Evolutionary conservation across 176 grass and related monocot species (phyloP), one percentile per base, ranked within the genome.

Genomic region (Alopecurus myosuroides): DNA sequence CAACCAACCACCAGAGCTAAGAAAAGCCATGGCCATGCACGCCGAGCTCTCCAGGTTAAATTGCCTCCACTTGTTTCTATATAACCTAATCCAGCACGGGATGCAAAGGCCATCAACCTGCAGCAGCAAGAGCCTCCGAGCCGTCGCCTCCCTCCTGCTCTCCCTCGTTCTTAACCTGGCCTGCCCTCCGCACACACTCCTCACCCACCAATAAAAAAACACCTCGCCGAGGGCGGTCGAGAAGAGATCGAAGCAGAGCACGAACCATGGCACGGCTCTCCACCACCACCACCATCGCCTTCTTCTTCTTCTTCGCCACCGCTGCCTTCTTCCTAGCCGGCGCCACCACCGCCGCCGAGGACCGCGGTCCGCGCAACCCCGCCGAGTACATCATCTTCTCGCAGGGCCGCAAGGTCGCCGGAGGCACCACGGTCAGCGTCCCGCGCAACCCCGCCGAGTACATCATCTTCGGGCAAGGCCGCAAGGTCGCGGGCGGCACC

Each of bases 211-310:
- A 66, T 18, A 56, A 56, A 62, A 56, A 62, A 17, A 63, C 60
- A 63, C 44, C 70, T 23, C 20, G 19, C 12, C 67, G 66, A 64
- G 82, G 80, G 84, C 84, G 79, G 84, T 72, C 55, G 3, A 19
- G 35, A 36, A 78, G 36, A 83, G 81, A 61, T 30, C 70, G 81
- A 18, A 33, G 61, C 41, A 33, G 74, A 58, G 28, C 55, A 29
- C 28, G 11, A 20, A 75, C 42, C 72, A 90, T 90, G 88, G 79
- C 12, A 12, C 80, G 79, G 66, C 44, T 79, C 84, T 23, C 63
- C 84, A 13, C 25, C 31, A 17, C 45, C 73, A 26, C 55, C 74
- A 8, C 73, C n/a, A n/a, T n/a, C n/a, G n/a, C n/a, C n/a, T n/a
- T n/a, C n/a, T n/a, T n/a, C 77, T 1, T 82, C 70, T 49, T 78